Evolutionary conservation across 306 rosid genomes (phyloP), one percentile per base, ranked within the genome.

Genomic region (Glycine tomentella): DNA sequence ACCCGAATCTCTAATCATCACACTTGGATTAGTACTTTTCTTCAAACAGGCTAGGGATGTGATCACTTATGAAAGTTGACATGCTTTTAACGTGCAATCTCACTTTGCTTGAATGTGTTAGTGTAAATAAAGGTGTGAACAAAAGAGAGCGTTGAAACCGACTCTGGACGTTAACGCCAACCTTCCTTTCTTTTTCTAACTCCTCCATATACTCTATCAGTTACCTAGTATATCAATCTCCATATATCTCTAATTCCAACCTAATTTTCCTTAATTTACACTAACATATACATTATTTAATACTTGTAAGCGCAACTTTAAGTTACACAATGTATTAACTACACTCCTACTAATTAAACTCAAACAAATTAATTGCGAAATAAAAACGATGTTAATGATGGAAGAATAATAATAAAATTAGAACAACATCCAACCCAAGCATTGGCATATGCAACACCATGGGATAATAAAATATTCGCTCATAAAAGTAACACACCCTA

Each of bases 61-160:
- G 44, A 38, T 38, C 65, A 80, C 44, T 69, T 77, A 81, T 75
- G 85, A 87, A 81, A 68, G 83, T 70, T 78, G 86, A 72, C 87
- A 83, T 82, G 83, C 87, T 88, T 90, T 78, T 79, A 87, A 90
- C 87, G 88, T 91, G 92, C 81, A 80, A 77, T 74, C 46, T 65
- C 63, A 80, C 85, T 87, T 87, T 82, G 83, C 75, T 87, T 81
- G 45, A 75, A 81, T 75, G 64, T 64, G 82, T 84, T 72, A 8
- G 83, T 69, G 81, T 56, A 49, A 69, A 87, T 76, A 83, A 72
- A 70, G 73, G 75, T 74, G 70, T 79, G 69, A 40, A 61, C 75
- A 61, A 90, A 76, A 72, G 68, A 75, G 84, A 64, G 87, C 72
- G 88, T 64, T 44, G 84, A 87, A 81, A 82, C 85, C 75, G 56